phyloP scores from a whole-genome alignment of 345 rosid genomes.

The Aquilaria malaccensis region DNA sequence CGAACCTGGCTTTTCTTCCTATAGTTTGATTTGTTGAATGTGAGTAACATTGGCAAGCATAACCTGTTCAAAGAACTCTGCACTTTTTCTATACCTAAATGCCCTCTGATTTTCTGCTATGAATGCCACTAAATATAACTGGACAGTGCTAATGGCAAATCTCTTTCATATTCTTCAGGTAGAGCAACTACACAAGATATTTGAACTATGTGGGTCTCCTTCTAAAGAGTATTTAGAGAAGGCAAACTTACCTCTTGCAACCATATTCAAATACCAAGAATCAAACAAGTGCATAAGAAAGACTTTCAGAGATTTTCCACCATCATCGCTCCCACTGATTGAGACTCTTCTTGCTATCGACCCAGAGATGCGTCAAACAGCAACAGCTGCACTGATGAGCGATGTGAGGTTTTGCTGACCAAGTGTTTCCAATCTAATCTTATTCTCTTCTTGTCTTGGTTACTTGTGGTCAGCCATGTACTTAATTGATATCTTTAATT shows the following conservation, averaged over 20 bases:
- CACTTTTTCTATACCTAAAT: no score
- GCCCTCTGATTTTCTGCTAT: no score
- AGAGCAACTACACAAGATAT: conserved; percentile 65
- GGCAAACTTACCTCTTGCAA: conserved; percentile 61
- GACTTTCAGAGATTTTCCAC: conserved; percentile 59
- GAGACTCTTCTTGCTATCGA: conserved; percentile 60
- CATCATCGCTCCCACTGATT: conserved; percentile 47
- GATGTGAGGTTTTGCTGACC: conserved; percentile 34
- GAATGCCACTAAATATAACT: no score
- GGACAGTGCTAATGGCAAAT: no score
- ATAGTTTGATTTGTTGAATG: no score
- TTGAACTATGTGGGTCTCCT: conserved; percentile 62
- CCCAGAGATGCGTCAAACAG: conserved; percentile 54
- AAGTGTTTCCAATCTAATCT: no score
- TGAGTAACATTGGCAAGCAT: no score
- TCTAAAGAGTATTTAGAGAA: conserved; percentile 64
- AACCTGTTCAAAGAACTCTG: no score
- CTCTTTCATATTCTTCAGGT: conserved; percentile 26
- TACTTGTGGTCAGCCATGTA: no score
- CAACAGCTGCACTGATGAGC: conserved; percentile 49
- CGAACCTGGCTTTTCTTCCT: no score
- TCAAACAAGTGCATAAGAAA: conserved; percentile 48
- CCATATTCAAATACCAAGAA: conserved; percentile 62
- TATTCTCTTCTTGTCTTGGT: no score
- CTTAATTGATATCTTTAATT: no score